These are phyloP conservation scores for Pontederia crassipes DNA, from an alignment of 176 grass and related monocot genomes.

Conservation along the genomic window DNA sequence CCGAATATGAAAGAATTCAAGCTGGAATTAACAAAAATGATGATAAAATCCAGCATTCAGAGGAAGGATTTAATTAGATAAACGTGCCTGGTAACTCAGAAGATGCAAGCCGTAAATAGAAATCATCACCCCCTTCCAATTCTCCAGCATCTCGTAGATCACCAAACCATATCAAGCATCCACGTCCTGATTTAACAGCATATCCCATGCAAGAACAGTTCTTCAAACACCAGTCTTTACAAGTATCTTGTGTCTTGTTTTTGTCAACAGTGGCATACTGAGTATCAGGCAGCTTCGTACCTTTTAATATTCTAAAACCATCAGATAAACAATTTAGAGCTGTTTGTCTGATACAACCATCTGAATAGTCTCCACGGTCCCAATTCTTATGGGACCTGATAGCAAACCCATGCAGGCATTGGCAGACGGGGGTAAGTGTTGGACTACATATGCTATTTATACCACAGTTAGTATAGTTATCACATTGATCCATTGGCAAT, in stretches of 20 bases:
- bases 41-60: too few relatives aligned
- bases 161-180: not conserved
- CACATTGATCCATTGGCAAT: slow-evolving; percentile 58
- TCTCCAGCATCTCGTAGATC: not conserved
- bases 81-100: slow-evolving; percentile 3
- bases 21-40: slow-evolving; percentile 37
- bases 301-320: slow-evolving; percentile 33
- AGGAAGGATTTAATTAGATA: too few relatives aligned
- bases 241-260: slow-evolving; percentile 38
- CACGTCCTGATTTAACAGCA: slow-evolving; percentile 17
- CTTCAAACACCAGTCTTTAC: slow-evolving; percentile 44
- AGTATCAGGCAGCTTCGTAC: slow-evolving; percentile 60
- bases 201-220: slow-evolving; percentile 71
- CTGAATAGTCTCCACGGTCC: slow-evolving; percentile 44
- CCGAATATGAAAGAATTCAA: slow-evolving; percentile 72
- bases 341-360: slow-evolving; percentile 41
- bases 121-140: not conserved
- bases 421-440: slow-evolving; percentile 25
- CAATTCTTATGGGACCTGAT: slow-evolving; percentile 41
- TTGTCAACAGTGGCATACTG: slow-evolving; percentile 36
- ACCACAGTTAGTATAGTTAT: slow-evolving; percentile 51
- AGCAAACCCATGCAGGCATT: slow-evolving; percentile 44
- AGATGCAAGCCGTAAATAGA: slow-evolving; percentile 12
- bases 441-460: slow-evolving; percentile 49
- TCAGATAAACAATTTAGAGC: slow-evolving; percentile 45